Evolutionary conservation across 805 yeast genomes (phyloP).

Genomic region (Komagataella pastoris): DNA sequence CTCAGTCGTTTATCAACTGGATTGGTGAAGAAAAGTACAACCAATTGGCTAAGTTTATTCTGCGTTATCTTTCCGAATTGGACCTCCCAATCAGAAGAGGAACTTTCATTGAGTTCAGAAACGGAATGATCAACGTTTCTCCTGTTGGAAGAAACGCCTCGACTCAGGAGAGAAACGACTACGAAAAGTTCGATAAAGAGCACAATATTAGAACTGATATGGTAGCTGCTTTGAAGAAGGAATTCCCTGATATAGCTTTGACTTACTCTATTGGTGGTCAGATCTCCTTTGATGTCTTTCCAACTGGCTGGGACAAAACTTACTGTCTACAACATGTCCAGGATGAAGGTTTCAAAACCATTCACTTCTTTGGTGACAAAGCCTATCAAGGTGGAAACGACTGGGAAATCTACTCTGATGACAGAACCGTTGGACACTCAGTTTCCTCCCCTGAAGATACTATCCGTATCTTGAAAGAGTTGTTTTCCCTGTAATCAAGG

Average conservation of each 20-base stretch:
- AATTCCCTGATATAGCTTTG: conserved; percentile 72
- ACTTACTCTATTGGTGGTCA: conserved; percentile 99
- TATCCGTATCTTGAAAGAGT: conserved; percentile 67
- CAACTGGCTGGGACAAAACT: conserved; percentile 99
- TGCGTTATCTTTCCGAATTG: conserved; percentile 70
- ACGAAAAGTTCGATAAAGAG: conserved; percentile 69
- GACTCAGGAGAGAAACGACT: conserved; percentile 86
- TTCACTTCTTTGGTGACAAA: conserved; percentile 99
- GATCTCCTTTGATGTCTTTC: conserved; percentile 98
- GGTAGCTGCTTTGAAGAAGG: conserved; percentile 73
- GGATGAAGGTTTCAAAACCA: conserved; percentile 69
- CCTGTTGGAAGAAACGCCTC: conserved; percentile 99
- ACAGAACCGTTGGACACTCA: conserved; percentile 92
- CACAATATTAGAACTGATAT: conserved; percentile 74
- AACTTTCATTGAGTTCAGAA: conserved; percentile 96
- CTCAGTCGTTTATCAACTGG: conserved; percentile 92
- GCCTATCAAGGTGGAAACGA: conserved; percentile 96
- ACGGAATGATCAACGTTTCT: conserved; percentile 97
- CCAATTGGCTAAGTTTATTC: conserved; percentile 72
- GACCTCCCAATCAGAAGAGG: conserved; percentile 98
- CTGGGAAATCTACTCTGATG: conserved; percentile 87
- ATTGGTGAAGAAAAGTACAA: conserved; percentile 92
- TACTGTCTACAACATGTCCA: conserved; percentile 91
- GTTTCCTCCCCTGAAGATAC: conserved; percentile 88
- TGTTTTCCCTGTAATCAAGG: conserved; percentile 38